phyloP scores from a whole-genome alignment of 2,329 filamentous ascomycete genomes.

The Aspergillus alliaceus region DNA sequence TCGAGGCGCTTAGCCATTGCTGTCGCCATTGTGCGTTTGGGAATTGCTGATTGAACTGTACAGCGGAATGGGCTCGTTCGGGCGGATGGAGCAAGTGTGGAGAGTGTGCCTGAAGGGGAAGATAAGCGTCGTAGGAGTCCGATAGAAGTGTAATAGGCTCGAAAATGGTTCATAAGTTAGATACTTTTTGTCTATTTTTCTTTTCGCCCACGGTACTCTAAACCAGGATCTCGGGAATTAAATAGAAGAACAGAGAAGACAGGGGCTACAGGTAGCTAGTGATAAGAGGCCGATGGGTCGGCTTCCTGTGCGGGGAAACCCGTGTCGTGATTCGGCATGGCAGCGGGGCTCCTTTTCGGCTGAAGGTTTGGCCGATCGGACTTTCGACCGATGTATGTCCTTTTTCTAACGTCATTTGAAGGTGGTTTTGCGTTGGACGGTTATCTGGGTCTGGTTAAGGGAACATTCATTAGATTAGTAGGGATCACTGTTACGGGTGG shows the following conservation, averaged over 20 bases:
- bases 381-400: slow-evolving; percentile 9
- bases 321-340: slow-evolving; percentile 12
- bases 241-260: not conserved
- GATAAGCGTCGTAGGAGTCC: slow-evolving; percentile 21
- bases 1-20: slow-evolving; percentile 78
- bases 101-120: slow-evolving; percentile 11
- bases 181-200: not conserved
- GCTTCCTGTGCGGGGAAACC: slow-evolving; percentile 20
- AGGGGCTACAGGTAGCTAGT: not conserved
- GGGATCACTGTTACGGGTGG: too few species aligned
- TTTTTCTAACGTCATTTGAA: not conserved
- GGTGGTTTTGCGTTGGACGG: not conserved
- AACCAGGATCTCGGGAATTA: not conserved
- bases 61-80: slow-evolving; percentile 18
- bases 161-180: slow-evolving; percentile 32
- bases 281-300: slow-evolving; percentile 7
- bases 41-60: slow-evolving; percentile 19
- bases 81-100: slow-evolving; percentile 17
- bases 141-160: slow-evolving; percentile 24
- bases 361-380: slow-evolving; percentile 23
- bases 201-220: not conserved
- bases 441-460: too few species aligned
- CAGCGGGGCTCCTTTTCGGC: slow-evolving; percentile 8
- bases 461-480: not conserved
- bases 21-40: slow-evolving; percentile 59